Base-by-base conservation (phyloP, 495 filamentous ascomycete genomes). In the Penicillium dipodomyicola region DNA sequence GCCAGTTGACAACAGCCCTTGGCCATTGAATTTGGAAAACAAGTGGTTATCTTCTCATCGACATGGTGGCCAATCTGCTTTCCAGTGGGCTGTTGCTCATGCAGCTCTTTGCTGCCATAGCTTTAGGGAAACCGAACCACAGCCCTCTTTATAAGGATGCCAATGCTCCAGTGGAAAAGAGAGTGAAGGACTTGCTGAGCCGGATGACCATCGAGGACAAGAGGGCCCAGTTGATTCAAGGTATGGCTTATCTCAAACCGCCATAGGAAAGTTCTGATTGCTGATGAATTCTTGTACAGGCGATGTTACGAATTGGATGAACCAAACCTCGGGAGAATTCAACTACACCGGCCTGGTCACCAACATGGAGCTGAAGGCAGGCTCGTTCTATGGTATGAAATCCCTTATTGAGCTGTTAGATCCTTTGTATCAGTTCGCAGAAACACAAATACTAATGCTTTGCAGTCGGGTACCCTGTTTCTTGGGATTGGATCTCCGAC, bases 191-290 rank as follows among this genome's bases (percentile, higher is more conserved):
- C 66, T 72, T 90, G 22, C 59, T 90, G 53, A 77, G 80, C 2
- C 76, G 84, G 22, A 89, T 90, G 87, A 89, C 82, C 0, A 77
- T 86, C 40, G 77, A 85, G 62, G 87, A 90, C 48, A 90, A 90
- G 67, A 78, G 82, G 45, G 74, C 82, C 4, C 87, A 90, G 65
- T 74, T 89, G 55, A 77, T 85, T 41, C 84, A 86, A 64, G 83
- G 85, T 69, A 54, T 35, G 52, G 55, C 47, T 14, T 9, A 19
- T 14, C n/a, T 47, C 10, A 3, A 11, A 3, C 35, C 0, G 14
- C 11, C 6, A 30, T 40, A 8, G 5, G 5, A 4, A 15, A 7
- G 11, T 1, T 19, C 4, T 14, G 27, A 10, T 32, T 12, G 41
- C 49, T 50, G 10, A 65, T n/a, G 12, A 11, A 12, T 52, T 54